phyloP scores from a whole-genome alignment of 352 stramenopile species.

The Globisporangium paroecandrum region DNA sequence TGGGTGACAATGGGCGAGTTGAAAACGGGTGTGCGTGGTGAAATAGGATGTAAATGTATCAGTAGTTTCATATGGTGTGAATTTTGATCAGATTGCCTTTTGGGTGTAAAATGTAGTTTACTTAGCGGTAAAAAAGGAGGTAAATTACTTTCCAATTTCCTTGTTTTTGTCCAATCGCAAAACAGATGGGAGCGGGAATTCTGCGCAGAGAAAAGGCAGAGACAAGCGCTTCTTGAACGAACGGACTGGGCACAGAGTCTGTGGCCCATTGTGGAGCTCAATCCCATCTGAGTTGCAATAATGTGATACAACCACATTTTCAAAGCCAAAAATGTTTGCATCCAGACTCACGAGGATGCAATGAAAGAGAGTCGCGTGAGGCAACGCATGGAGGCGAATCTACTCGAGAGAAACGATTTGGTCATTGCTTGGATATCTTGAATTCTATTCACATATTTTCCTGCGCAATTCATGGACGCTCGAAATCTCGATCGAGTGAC shows the following conservation, averaged over 20 bases:
- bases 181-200: slow-evolving; percentile 2
- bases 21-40: background rate
- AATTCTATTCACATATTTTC: too few relatives aligned
- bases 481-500: too few relatives aligned
- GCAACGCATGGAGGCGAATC: too few relatives aligned
- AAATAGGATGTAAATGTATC: background rate
- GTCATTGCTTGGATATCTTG: too few relatives aligned
- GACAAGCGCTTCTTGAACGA: background rate
- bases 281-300: too few relatives aligned
- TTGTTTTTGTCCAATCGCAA: background rate
- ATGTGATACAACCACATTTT: too few relatives aligned
- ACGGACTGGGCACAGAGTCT: too few relatives aligned
- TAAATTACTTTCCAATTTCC: background rate
- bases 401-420: too few relatives aligned
- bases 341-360: too few relatives aligned
- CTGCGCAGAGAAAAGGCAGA: background rate
- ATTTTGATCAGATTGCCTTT: background rate
- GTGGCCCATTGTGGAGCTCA: too few relatives aligned
- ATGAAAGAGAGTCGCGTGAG: too few relatives aligned
- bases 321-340: too few relatives aligned
- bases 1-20: background rate
- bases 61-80: background rate
- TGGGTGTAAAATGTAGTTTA: background rate
- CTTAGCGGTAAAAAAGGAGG: background rate
- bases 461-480: background rate